Conservation (phyloP, 2,329 filamentous ascomycete genomes). For the Xylariomycetidae sp. region DNA sequence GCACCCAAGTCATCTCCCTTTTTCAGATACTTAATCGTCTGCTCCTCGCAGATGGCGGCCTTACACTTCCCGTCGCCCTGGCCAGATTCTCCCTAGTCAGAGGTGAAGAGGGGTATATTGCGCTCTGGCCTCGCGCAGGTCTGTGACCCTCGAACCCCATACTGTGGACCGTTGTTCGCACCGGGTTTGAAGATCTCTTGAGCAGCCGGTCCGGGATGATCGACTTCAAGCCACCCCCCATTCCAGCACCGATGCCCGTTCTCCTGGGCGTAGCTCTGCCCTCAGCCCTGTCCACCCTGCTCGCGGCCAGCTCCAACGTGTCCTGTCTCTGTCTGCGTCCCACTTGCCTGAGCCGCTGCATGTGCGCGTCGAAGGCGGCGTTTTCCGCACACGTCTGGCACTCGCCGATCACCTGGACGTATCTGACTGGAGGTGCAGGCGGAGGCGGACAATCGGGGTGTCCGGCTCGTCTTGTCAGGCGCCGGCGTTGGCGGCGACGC, state of each 20-base stretch:
- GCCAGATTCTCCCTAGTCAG: no score
- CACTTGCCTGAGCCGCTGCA: slow-evolving; percentile 9
- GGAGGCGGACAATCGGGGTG: slow-evolving; percentile 14
- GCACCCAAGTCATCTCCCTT: no score
- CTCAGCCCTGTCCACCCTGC: slow-evolving; percentile 6
- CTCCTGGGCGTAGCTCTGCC: background rate
- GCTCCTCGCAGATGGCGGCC: no score
- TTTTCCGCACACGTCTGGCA: slow-evolving; percentile 22
- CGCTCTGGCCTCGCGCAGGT: no score
- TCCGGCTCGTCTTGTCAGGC: slow-evolving; percentile 17
- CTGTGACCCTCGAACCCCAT: no score
- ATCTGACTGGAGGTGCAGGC: slow-evolving; percentile 5
- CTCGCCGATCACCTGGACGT: slow-evolving; percentile 22
- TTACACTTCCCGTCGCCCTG: no score
- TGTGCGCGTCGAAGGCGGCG: slow-evolving; percentile 15
- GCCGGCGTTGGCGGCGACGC: slow-evolving; percentile 12
- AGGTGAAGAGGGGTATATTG: no score
- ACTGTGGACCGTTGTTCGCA: no score
- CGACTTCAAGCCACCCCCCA: slow-evolving; percentile 10
- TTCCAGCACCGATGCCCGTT: slow-evolving; percentile 2
- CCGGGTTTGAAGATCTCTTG: no score
- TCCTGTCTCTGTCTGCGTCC: background rate
- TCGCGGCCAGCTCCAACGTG: slow-evolving; percentile 6
- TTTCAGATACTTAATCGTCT: no score
- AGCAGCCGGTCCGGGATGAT: slow-evolving; percentile 14